These are phyloP conservation scores for Erythrophleum ivorense DNA, from an alignment of 331 rosid genomes.

Conservation along the genomic window DNA sequence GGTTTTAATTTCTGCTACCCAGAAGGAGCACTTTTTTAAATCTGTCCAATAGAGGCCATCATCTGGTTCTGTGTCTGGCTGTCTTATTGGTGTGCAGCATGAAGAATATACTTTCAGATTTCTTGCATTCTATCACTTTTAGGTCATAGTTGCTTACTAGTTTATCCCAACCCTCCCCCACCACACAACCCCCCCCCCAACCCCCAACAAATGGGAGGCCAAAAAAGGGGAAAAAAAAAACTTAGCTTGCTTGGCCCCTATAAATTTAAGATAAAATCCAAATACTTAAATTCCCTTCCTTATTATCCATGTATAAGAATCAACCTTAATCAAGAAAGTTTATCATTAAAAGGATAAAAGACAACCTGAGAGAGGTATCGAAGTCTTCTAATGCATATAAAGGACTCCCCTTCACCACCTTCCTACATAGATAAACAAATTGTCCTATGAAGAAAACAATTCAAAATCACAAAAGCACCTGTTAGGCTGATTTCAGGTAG, in stretches of 20 bases:
- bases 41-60: neutral
- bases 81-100: neutral
- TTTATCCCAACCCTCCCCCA: neutral
- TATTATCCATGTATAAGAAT: neutral
- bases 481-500: slow-evolving; percentile 18
- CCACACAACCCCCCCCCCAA: too few relatives aligned
- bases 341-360: slow-evolving; percentile 24
- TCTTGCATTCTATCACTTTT: slow-evolving; percentile 23
- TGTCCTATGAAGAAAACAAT: slow-evolving; percentile 30
- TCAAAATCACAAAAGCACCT: slow-evolving; percentile 19
- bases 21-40: neutral
- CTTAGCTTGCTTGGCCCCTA: neutral
- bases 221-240: too few relatives aligned
- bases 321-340: slow-evolving; percentile 28
- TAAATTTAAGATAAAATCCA: neutral
- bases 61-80: slow-evolving; percentile 27
- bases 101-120: neutral
- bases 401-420: slow-evolving; percentile 72
- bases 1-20: neutral
- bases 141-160: neutral
- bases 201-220: too few relatives aligned
- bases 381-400: slow-evolving; percentile 67
- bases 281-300: slow-evolving; percentile 8
- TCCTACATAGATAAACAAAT: slow-evolving; percentile 62
- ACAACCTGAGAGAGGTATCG: slow-evolving; percentile 83